Base-by-base conservation (phyloP, 208 protist species). In the Crithidia brevicula region DNA sequence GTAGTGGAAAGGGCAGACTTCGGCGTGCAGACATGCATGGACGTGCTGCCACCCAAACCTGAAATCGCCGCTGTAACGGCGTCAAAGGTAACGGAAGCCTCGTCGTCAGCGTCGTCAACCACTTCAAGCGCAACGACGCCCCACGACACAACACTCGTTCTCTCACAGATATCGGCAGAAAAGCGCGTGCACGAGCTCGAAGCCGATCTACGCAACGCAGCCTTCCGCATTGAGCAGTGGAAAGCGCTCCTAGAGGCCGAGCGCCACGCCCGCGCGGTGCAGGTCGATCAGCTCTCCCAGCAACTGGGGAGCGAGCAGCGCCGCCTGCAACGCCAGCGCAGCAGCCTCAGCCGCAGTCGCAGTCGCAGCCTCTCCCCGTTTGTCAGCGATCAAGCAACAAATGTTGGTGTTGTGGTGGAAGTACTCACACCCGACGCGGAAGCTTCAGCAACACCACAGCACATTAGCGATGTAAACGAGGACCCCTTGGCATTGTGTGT, bases 141-240 rank as follows among this genome's bases (percentile, higher is more conserved):
- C 11, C 25, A 4, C 18, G 58, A 52, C 2, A 10, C 5, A 15
- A 23, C 27, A 16, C 28, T 50, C 10, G n/a, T 28, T 5, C 27
- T 42, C 8, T 34, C 58, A 9, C 58, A 40, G 36, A 18, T 18
- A n/a, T 22, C 28, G 6, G 30, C 40, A 4, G 34, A 67, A 6
- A 13, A 18, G 11, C 66, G 60, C 22, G 57, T 81, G 33, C 27
- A 23, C 4, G 74, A 81, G 30, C 57, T 81, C 10, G 64, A 72
- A 70, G 65, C 25, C 10, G 75, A 72, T 20, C 64, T 81, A 9
- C 60, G 51, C 57, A 77, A 62, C 36, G 74, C 79, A 3, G 52
- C 33, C 20, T 77, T 81, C 45, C 74, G 67, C 33, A 53, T 74
- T 22, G 61, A 28, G 8, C 60, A 84, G 57, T 84, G 79, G 79